phyloP scores from a whole-genome alignment of 495 filamentous ascomycete genomes.

The Xylaria sp. region DNA sequence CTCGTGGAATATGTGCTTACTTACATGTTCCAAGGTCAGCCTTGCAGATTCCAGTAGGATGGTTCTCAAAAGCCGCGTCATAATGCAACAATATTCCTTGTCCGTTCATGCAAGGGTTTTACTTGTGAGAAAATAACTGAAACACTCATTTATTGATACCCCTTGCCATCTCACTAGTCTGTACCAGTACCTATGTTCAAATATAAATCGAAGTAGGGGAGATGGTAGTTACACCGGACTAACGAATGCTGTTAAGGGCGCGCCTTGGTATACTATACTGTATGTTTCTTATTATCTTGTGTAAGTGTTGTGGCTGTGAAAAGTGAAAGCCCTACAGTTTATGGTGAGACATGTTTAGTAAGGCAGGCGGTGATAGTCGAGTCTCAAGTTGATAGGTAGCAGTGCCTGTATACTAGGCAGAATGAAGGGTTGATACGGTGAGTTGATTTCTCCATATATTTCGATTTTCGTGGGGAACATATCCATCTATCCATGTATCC shows the following conservation, averaged over 20 bases:
- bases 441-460: neutral
- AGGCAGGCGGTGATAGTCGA: neutral
- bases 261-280: too few relatives aligned
- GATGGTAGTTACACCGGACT: neutral
- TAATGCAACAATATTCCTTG: neutral
- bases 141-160: neutral
- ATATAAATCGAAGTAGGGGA: neutral
- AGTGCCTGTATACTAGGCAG: neutral
- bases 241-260: neutral
- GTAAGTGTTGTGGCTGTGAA: neutral
- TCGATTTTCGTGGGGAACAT: neutral
- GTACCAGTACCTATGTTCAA: neutral
- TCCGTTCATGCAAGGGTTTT: constrained; percentile 15
- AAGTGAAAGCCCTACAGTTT: neutral
- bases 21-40: neutral
- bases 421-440: too few relatives aligned
- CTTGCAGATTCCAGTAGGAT: constrained; percentile 3
- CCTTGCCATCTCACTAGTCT: neutral
- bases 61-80: constrained; percentile 8
- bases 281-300: neutral
- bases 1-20: neutral
- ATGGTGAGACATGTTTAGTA: neutral
- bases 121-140: neutral
- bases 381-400: neutral
- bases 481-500: neutral